phyloP scores from a whole-genome alignment of 257 asterid species.

The Datura wrightii region DNA sequence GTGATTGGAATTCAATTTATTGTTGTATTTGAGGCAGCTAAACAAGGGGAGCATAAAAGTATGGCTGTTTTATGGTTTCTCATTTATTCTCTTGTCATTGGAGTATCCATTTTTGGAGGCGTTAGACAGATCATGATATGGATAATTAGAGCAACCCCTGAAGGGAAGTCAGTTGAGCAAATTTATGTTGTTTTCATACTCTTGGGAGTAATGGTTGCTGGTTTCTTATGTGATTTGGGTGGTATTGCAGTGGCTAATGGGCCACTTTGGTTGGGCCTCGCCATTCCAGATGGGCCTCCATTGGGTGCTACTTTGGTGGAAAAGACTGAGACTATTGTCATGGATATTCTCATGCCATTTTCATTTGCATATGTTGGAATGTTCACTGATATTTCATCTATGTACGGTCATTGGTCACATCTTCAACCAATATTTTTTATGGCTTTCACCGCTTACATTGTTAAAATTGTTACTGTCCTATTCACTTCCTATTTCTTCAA shows the following conservation, averaged over 20 bases:
- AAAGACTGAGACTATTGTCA: slow-evolving; percentile 70
- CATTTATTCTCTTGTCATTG: slow-evolving; percentile 38
- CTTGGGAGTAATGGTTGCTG: slow-evolving; percentile 64
- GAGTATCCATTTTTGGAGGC: slow-evolving; percentile 44
- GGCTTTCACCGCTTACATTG: slow-evolving; percentile 41
- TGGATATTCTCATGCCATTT: slow-evolving; percentile 70
- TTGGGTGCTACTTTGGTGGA: slow-evolving; percentile 77
- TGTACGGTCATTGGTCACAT: slow-evolving; percentile 52
- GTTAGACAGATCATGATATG: slow-evolving; percentile 57
- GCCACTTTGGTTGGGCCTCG: slow-evolving; percentile 87
- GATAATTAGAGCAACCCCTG: slow-evolving; percentile 66
- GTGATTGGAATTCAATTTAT: slow-evolving; percentile 58
- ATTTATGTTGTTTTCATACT: slow-evolving; percentile 60
- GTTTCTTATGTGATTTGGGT: slow-evolving; percentile 57
- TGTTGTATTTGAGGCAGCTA: slow-evolving; percentile 58
- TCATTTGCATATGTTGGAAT: slow-evolving; percentile 62
- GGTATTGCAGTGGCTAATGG: slow-evolving; percentile 80
- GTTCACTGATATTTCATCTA: slow-evolving; percentile 48
- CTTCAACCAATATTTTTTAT: slow-evolving; percentile 56
- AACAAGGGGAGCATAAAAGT: slow-evolving; percentile 54
- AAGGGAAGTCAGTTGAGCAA: slow-evolving; percentile 70
- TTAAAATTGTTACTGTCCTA: slow-evolving; percentile 51
- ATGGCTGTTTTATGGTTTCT: slow-evolving; percentile 52
- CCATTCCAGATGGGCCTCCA: slow-evolving; percentile 90
- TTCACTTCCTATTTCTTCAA: slow-evolving; percentile 47